phyloP scores from a whole-genome alignment of 1,284 basidiomycete genomes.

The Exobasidium rhododendri region DNA sequence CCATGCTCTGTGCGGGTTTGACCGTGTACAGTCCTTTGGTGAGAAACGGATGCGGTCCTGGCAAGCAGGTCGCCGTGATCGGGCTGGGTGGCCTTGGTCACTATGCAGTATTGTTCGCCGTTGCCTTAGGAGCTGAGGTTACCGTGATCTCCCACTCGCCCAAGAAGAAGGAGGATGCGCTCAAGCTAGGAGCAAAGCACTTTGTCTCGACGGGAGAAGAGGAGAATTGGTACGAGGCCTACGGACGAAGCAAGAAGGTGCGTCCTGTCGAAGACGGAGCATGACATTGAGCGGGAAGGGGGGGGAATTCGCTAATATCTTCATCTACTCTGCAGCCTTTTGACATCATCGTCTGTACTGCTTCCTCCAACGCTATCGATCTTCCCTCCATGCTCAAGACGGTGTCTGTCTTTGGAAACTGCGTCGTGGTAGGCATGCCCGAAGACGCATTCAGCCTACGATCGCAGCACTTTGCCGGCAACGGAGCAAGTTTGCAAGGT shows the following conservation, averaged over 20 bases:
- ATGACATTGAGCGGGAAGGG: too few relatives aligned
- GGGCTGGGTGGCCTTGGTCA: constrained; percentile 57
- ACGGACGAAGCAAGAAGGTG: constrained; percentile 25
- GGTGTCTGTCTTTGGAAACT: constrained; percentile 61
- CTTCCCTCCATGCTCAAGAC: constrained; percentile 59
- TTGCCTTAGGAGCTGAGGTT: constrained; percentile 65
- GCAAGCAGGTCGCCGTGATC: constrained; percentile 67
- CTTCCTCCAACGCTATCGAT: constrained; percentile 57
- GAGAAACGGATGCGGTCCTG: constrained; percentile 64
- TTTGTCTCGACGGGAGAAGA: constrained; percentile 51
- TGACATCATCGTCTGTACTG: constrained; percentile 66
- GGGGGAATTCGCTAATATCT: neutral
- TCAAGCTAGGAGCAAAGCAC: constrained; percentile 64
- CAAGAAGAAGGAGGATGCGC: constrained; percentile 65
- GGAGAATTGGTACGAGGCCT: constrained; percentile 42
- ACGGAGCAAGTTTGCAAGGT: constrained; percentile 42
- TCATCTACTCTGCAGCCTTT: constrained; percentile 47
- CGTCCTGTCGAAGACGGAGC: too few relatives aligned
- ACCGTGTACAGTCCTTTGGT: constrained; percentile 68
- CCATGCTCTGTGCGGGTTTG: constrained; percentile 59
- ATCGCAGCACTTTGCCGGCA: constrained; percentile 56
- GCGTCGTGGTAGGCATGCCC: constrained; percentile 63
- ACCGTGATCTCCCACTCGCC: constrained; percentile 67
- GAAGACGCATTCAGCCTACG: constrained; percentile 56
- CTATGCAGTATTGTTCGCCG: constrained; percentile 62